Evolutionary conservation across 2,329 filamentous ascomycete species (phyloP).

Genomic region (Arthrobotrys sphaeroides): DNA sequence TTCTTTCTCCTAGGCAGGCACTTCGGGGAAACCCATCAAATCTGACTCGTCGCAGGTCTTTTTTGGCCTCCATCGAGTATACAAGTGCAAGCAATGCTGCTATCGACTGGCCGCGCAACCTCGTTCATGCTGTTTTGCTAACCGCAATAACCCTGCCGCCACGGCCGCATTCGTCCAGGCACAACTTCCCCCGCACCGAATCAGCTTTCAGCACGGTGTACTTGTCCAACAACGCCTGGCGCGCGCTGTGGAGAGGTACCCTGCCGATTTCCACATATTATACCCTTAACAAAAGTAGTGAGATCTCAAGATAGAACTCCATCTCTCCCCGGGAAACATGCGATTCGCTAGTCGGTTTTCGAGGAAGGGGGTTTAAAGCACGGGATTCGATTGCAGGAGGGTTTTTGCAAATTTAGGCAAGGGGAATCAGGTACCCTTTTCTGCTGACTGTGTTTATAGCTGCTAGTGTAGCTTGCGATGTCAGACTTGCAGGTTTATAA

Average conservation of each 20-base stretch:
- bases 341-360: constrained; percentile 5
- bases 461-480: neutral
- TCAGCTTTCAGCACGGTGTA: constrained; percentile 5
- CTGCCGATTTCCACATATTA: neutral
- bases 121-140: constrained; percentile 38
- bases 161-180: constrained; percentile 13
- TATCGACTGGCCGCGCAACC: constrained; percentile 5
- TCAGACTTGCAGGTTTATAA: constrained; percentile 25
- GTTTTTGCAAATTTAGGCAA: neutral
- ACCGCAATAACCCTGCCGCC: constrained; percentile 33
- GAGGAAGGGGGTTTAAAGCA: constrained; percentile 4
- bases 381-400: constrained; percentile 6
- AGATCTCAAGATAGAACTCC: constrained; percentile 36
- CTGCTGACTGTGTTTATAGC: constrained; percentile 15
- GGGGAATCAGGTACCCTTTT: neutral
- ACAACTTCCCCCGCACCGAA: constrained; percentile 7
- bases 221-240: constrained; percentile 31
- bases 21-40: no score
- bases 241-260: constrained; percentile 9
- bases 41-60: neutral
- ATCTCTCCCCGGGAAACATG: neutral
- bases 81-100: no score
- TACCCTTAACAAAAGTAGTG: neutral
- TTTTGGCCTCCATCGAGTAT: no score
- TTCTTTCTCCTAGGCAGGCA: neutral